Base-by-base conservation (phyloP, 306 rosid genomes). In the Sechiopsis laciniata region DNA sequence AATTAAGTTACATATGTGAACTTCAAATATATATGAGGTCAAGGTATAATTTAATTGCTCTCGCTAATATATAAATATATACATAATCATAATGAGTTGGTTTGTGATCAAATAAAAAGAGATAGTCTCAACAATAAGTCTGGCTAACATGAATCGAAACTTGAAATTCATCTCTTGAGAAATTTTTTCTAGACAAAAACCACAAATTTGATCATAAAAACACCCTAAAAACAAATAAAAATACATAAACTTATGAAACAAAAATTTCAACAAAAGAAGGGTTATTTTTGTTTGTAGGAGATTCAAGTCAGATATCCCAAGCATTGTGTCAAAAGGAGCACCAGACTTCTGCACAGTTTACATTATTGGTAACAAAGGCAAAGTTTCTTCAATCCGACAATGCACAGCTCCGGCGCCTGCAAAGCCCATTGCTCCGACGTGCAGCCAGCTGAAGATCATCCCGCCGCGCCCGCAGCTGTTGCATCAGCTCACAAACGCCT, bases 271-370 rank as follows among this genome's bases (percentile, higher is more conserved):
- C 2, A 63, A 67, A 45, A 56, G 6, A 32, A 53, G 14, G 22
- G 52, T 13, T 1, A 0, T 54, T 40, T 5, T 35, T 37, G 7
- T 10, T 37, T 53, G 29, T 87, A 93, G 98, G 69, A 87, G 87
- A 84, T 88, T 93, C 78, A 93, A 87, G 70, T 74, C 75, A 0
- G 96, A 93, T 73, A 67, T 87, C 21, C 89, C 94, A 58, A 86
- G 72, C 70, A 11, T 26, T 0, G 97, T 90, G 77, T 80, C 90
- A 3, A 90, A 80, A 77, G 93, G 72, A 40, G 90, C 90, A 24
- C 91, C 97, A 0, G 80, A 78, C 19, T 93, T 87, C 81, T 90
- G 97, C 84, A 87, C 91, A 4, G 84, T 93, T 73, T 88, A 90
- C 81, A 82, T 83, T 19, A 90, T 93, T 72, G 68, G 22, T 0